phyloP scores from a whole-genome alignment of 306 rosid species.

The Vigna radiata region DNA sequence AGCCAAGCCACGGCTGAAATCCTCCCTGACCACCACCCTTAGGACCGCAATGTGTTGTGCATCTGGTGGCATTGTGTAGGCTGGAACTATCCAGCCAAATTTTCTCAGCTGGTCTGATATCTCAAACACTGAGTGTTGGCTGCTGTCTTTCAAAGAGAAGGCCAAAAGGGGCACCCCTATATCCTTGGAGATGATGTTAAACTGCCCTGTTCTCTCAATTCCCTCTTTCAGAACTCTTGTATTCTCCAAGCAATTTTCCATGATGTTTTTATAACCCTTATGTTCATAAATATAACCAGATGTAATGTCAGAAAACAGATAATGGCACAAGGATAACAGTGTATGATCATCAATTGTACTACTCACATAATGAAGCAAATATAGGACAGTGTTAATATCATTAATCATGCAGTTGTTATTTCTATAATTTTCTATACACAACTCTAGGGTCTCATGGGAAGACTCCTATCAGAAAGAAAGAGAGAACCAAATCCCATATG shows the following conservation, averaged over 20 bases:
- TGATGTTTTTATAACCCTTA: constrained; percentile 81
- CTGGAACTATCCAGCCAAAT: constrained; percentile 92
- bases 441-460: not conserved
- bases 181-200: constrained; percentile 77
- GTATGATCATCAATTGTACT: constrained; percentile 5
- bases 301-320: not conserved
- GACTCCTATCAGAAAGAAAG: not conserved
- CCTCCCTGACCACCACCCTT: constrained; percentile 90
- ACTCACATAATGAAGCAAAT: constrained; percentile 6
- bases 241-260: constrained; percentile 75
- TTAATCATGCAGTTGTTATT: not conserved
- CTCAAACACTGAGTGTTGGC: constrained; percentile 76
- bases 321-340: not conserved
- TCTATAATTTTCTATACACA: not conserved
- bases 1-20: constrained; percentile 75
- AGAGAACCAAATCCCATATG: constrained; percentile 19
- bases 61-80: constrained; percentile 83
- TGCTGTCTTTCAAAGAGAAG: constrained; percentile 77
- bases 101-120: constrained; percentile 69
- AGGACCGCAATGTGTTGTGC: constrained; percentile 77
- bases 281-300: constrained; percentile 6
- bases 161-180: constrained; percentile 87
- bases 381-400: constrained; percentile 16
- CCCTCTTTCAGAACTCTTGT: constrained; percentile 68
- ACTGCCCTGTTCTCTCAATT: constrained; percentile 65